phyloP scores from a whole-genome alignment of 805 yeast species.

The Candida wancherniae region DNA sequence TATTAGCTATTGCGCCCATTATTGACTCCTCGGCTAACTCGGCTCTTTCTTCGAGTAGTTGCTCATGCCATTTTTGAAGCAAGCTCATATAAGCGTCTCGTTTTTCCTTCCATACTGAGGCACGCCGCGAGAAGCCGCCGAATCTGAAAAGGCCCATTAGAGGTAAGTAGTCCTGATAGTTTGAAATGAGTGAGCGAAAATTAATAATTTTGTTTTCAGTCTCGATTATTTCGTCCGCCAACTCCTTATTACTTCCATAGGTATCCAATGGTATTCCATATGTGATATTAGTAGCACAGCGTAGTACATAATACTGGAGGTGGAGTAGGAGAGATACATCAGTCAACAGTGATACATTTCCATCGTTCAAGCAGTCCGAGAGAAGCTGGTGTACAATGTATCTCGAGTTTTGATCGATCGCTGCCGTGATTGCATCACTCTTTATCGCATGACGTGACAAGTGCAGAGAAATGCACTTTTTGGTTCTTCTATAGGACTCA shows the following conservation, averaged over 20 bases:
- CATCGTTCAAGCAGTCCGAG: constrained; percentile 8
- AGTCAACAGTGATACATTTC: no score
- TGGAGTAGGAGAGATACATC: constrained; percentile 40
- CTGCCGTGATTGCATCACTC: constrained; percentile 24
- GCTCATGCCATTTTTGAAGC: constrained; percentile 18
- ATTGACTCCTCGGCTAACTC: constrained; percentile 21
- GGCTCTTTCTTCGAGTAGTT: no score
- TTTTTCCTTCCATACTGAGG: constrained; percentile 27
- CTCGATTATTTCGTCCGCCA: constrained; percentile 49
- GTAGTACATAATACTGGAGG: constrained; percentile 48
- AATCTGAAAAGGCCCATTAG: constrained; percentile 31
- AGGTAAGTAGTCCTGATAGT: constrained; percentile 53
- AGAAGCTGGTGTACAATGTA: constrained; percentile 19
- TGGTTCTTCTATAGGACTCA: constrained; percentile 39
- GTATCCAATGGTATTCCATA: constrained; percentile 50
- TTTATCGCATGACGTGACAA: constrained; percentile 31
- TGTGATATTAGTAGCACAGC: constrained; percentile 46
- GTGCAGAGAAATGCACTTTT: constrained; percentile 45
- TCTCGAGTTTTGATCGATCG: constrained; percentile 37
- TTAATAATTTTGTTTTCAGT: constrained; percentile 56
- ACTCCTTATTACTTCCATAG: constrained; percentile 25
- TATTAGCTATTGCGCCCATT: constrained; percentile 22
- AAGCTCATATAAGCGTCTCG: constrained; percentile 47
- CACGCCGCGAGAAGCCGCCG: constrained; percentile 5
- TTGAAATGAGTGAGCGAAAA: constrained; percentile 53